Evolutionary conservation across 148 eudicot species (phyloP).

Genomic region (Fallopia convolvulus): DNA sequence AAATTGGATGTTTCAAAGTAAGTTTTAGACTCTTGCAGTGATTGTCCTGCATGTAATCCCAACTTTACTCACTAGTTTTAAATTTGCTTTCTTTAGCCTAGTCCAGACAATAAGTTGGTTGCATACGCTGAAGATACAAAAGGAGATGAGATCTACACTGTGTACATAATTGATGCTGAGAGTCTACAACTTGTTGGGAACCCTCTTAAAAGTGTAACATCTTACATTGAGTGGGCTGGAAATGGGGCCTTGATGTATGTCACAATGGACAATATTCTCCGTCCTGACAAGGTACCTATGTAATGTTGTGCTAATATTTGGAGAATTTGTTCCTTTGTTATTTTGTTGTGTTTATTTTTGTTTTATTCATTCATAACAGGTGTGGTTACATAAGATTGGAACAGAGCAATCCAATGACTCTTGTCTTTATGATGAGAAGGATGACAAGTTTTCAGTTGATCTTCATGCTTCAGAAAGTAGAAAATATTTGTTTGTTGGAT

Average conservation of each 20-base stretch:
- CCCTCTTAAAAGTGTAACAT: conserved; percentile 60
- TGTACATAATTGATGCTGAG: conserved; percentile 61
- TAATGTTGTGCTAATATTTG: neutral
- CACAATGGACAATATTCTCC: conserved; percentile 79
- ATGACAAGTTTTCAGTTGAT: conserved; percentile 63
- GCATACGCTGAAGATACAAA: conserved; percentile 94
- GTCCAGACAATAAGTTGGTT: conserved; percentile 74
- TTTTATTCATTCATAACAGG: conserved; percentile 26
- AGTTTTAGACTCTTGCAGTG: neutral
- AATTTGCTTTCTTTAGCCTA: conserved; percentile 38
- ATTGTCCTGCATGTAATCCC: neutral
- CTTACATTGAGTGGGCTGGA: conserved; percentile 78
- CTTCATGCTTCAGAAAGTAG: conserved; percentile 78
- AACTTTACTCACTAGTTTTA: neutral
- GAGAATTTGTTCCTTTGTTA: neutral
- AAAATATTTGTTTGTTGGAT: conserved; percentile 63
- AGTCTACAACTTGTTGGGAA: conserved; percentile 47
- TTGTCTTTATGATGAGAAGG: conserved; percentile 88
- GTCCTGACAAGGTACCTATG: conserved; percentile 70
- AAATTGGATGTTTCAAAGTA: conserved; percentile 56
- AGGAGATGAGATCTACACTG: conserved; percentile 78
- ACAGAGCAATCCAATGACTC: conserved; percentile 55
- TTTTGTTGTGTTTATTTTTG: neutral
- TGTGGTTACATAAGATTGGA: conserved; percentile 80
- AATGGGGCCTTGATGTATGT: conserved; percentile 66